A percentile compares a stretch with the other conserved stretches of the same genome.
These are phyloP conservation scores for Nemania sp. DNA, from an alignment of 2,329 filamentous ascomycete genomes.

Conservation along the genomic window DNA sequence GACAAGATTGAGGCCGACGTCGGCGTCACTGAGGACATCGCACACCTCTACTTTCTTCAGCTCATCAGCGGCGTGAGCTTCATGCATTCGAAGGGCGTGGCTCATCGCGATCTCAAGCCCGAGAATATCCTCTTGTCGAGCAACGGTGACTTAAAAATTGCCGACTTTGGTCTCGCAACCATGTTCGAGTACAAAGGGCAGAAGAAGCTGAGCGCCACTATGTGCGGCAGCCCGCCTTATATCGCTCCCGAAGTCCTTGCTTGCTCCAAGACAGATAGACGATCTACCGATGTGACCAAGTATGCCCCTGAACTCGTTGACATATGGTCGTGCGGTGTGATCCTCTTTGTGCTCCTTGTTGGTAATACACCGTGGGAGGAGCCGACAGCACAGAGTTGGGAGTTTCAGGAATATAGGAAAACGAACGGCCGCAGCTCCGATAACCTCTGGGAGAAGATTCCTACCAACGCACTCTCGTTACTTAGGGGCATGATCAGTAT, in stretches of 20 bases:
- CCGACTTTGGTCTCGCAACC: slow-evolving; percentile 94
- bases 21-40: slow-evolving; percentile 91
- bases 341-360: slow-evolving; percentile 93
- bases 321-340: slow-evolving; percentile 96
- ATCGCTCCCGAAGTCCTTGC: slow-evolving; percentile 89
- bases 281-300: slow-evolving; percentile 55
- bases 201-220: slow-evolving; percentile 80
- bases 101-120: slow-evolving; percentile 88
- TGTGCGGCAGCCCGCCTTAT: slow-evolving; percentile 95
- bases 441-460: slow-evolving; percentile 81
- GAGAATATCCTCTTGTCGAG: slow-evolving; percentile 92
- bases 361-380: slow-evolving; percentile 99
- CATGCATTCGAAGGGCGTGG: slow-evolving; percentile 95
- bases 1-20: slow-evolving; percentile 99
- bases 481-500: slow-evolving; percentile 92
- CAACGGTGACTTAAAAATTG: slow-evolving; percentile 87
- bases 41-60: slow-evolving; percentile 95
- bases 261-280: slow-evolving; percentile 54
- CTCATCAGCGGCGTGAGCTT: slow-evolving; percentile 88
- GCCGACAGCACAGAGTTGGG: slow-evolving; percentile 82
- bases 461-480: slow-evolving; percentile 74
- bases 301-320: slow-evolving; percentile 83
- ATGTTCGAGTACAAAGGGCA: slow-evolving; percentile 89
- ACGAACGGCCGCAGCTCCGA: slow-evolving; percentile 82
- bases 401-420: slow-evolving; percentile 85